Evolutionary conservation across 495 filamentous ascomycete species (phyloP).

Genomic region (Neurospora africana): DNA sequence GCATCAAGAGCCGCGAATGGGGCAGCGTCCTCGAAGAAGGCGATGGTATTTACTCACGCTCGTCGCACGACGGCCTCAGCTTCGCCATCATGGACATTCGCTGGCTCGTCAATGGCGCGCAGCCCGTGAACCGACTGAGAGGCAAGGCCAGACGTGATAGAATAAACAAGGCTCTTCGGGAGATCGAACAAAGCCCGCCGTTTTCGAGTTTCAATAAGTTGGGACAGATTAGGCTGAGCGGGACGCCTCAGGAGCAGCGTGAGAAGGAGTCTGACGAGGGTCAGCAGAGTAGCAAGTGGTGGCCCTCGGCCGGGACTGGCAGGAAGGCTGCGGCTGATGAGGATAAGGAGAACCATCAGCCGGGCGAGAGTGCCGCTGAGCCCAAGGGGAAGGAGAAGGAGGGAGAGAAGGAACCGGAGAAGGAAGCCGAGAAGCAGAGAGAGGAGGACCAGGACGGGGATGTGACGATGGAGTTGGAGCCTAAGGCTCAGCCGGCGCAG

Average conservation of each 20-base stretch:
- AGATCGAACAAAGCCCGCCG: slow-evolving; percentile 22
- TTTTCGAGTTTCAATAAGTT: not conserved
- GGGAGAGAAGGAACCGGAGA: slow-evolving; percentile 29
- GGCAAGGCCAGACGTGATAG: slow-evolving; percentile 38
- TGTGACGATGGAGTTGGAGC: not conserved
- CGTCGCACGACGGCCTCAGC: slow-evolving; percentile 73
- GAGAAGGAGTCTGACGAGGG: slow-evolving; percentile 1
- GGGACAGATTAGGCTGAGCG: not conserved
- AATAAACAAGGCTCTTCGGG: slow-evolving; percentile 35
- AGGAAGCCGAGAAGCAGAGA: slow-evolving; percentile 6
- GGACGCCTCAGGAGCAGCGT: slow-evolving; percentile 3
- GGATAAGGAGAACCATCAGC: not conserved
- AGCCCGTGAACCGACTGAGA: slow-evolving; percentile 44
- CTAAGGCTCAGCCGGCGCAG: not conserved
- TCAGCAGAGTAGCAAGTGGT: not conserved
- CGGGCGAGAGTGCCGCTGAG: not conserved
- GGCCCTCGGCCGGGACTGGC: not conserved
- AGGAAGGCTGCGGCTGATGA: not conserved
- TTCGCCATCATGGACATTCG: slow-evolving; percentile 69
- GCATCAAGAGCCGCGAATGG: slow-evolving; percentile 71
- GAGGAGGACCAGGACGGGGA: not conserved
- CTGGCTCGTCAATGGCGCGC: slow-evolving; percentile 66
- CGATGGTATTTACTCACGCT: slow-evolving; percentile 15
- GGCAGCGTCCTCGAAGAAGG: slow-evolving; percentile 31
- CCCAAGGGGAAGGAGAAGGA: slow-evolving; percentile 35